These are phyloP conservation scores for Tetratostichococcus sp. DNA, from an alignment of 139 green algal species.

Conservation along the genomic window DNA sequence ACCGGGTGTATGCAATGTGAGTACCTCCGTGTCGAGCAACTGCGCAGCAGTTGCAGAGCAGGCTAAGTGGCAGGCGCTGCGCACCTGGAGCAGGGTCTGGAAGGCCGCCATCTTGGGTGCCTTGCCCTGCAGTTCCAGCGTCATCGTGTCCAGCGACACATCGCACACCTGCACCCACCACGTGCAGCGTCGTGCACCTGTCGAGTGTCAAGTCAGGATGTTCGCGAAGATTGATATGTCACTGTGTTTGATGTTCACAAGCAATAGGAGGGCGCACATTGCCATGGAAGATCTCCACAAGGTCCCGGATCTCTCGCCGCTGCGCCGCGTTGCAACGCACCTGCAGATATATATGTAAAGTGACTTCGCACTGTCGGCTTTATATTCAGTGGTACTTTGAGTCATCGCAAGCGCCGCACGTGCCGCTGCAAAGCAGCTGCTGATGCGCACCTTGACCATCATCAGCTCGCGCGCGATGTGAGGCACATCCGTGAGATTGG, in stretches of 20 bases:
- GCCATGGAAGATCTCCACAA: constrained; percentile 88
- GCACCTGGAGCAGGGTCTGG: constrained; percentile 45
- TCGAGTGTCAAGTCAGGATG: no score
- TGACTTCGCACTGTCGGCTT: no score
- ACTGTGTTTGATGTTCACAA: no score
- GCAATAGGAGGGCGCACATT: constrained; percentile 24
- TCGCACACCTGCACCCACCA: constrained; percentile 46
- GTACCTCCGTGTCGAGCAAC: no score
- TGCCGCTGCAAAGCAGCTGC: constrained; percentile 58
- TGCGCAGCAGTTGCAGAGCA: no score
- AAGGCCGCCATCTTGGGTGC: constrained; percentile 87
- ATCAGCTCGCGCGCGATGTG: constrained; percentile 88
- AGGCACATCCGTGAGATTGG: constrained; percentile 70
- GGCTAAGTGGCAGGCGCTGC: no score
- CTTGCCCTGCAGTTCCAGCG: constrained; percentile 87
- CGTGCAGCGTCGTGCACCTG: no score
- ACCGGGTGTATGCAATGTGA: no score
- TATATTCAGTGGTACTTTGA: no score
- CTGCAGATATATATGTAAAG: constrained; percentile 15
- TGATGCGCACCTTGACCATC: constrained; percentile 83
- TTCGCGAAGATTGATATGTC: no score
- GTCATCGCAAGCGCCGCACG: no score
- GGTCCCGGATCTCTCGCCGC: constrained; percentile 78
- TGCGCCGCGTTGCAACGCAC: constrained; percentile 56
- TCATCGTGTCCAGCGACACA: constrained; percentile 70